These are phyloP conservation scores for Alternaria ventricosa DNA, from an alignment of 2,329 filamentous ascomycete genomes.

Conservation along the genomic window DNA sequence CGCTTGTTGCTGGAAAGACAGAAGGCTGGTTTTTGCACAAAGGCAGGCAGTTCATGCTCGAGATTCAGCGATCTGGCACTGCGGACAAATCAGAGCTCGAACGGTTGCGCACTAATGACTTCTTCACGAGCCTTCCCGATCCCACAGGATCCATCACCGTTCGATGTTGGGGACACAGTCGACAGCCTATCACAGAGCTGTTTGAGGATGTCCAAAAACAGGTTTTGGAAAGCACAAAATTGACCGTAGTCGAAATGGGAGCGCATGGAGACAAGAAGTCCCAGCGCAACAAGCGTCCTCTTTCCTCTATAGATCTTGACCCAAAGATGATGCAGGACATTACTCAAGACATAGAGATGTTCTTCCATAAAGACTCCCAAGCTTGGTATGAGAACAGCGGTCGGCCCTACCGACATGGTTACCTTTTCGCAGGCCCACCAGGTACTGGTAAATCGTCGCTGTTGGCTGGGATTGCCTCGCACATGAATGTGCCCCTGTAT, in stretches of 20 bases:
- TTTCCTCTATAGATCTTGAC: conserved; percentile 13
- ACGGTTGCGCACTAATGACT: not conserved
- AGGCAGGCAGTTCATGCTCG: not conserved
- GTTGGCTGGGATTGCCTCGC: conserved; percentile 48
- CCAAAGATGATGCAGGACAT: conserved; percentile 5
- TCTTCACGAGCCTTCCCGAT: not conserved
- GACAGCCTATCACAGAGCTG: conserved; percentile 1
- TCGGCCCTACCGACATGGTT: conserved; percentile 33
- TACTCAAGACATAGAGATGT: not conserved
- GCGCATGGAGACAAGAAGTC: not conserved
- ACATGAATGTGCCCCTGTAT: conserved; percentile 29
- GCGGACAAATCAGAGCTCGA: not conserved
- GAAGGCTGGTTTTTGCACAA: conserved; percentile 1
- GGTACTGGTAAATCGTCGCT: conserved; percentile 53
- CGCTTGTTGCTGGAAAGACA: not conserved
- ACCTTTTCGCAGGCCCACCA: conserved; percentile 45
- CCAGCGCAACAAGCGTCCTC: conserved; percentile 5
- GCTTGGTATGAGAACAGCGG: conserved; percentile 12
- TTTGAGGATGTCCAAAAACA: conserved; percentile 1
- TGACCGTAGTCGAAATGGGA: not conserved
- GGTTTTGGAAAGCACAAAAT: not conserved
- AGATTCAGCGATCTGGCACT: not conserved
- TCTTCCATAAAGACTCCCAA: conserved; percentile 3
- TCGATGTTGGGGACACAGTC: conserved; percentile 11
- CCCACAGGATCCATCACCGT: not conserved